Evolutionary conservation across 2,329 filamentous ascomycete genomes (phyloP).

Genomic region (Ophiostoma tasmaniense): DNA sequence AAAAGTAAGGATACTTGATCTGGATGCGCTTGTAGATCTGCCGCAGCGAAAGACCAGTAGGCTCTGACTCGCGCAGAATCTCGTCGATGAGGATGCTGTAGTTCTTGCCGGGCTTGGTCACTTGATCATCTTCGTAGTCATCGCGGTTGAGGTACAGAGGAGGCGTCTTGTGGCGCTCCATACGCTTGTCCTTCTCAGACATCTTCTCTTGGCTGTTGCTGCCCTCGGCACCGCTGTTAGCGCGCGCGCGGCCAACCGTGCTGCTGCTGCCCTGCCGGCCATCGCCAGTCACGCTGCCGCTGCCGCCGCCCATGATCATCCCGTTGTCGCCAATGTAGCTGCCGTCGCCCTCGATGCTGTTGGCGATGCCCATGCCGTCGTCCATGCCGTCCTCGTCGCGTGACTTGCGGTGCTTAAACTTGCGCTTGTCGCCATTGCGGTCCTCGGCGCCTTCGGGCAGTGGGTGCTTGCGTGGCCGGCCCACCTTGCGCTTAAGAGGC

Average conservation of each 20-base stretch:
- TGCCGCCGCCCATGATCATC: not conserved
- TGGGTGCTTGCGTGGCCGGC: conserved; percentile 56
- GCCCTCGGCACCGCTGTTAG: not conserved
- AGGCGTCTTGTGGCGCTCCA: conserved; percentile 56
- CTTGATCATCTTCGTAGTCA: conserved; percentile 49
- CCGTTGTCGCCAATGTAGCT: not conserved
- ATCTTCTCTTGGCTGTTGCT: conserved; percentile 25
- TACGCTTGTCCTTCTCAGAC: conserved; percentile 43
- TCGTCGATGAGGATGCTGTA: conserved; percentile 55
- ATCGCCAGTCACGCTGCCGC: conserved; percentile 1
- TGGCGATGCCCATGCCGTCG: conserved; percentile 26
- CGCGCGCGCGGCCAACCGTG: not conserved
- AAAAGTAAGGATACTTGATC: conserved; percentile 50
- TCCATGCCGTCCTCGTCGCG: conserved; percentile 40
- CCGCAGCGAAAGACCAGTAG: conserved; percentile 48
- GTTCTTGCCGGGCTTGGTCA: conserved; percentile 54
- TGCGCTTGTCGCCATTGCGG: conserved; percentile 50
- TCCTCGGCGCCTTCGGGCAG: conserved; percentile 47
- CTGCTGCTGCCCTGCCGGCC: conserved; percentile 4
- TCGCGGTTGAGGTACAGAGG: conserved; percentile 47
- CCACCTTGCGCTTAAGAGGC: conserved; percentile 55
- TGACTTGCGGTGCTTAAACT: conserved; percentile 52
- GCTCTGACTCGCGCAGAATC: conserved; percentile 45
- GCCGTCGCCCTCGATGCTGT: conserved; percentile 8
- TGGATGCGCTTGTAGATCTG: conserved; percentile 57